Conservation (phyloP, 495 filamentous ascomycete genomes). For the Penicillium diatomitis region DNA sequence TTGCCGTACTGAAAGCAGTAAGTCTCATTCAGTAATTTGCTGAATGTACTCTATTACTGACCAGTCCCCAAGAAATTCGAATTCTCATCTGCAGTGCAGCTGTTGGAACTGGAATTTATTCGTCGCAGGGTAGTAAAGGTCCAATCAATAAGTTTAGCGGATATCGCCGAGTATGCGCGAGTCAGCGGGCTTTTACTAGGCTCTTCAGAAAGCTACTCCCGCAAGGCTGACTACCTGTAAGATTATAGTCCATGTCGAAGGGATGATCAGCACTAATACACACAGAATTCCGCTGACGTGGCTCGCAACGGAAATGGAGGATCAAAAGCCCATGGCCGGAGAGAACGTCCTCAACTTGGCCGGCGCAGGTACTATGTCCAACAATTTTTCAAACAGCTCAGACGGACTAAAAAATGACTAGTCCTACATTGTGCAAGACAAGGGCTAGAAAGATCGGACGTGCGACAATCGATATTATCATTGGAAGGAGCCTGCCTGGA, state of each 20-base stretch:
- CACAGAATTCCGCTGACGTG: neutral
- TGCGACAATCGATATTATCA: neutral
- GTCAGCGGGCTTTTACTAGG: too few relatives aligned
- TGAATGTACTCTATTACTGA: neutral
- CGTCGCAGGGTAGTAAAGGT: too few relatives aligned
- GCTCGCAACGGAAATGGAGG: neutral
- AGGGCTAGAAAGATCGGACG: neutral
- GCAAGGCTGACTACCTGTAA: too few relatives aligned
- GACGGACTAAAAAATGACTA: neutral
- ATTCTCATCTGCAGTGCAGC: constrained; percentile 51
- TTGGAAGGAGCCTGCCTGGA: neutral
- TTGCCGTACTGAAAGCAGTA: constrained; percentile 14
- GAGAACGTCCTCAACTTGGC: neutral
- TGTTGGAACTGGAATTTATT: constrained; percentile 15
- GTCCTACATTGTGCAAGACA: neutral
- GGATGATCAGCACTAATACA: neutral
- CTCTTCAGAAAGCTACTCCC: too few relatives aligned
- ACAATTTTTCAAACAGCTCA: too few relatives aligned
- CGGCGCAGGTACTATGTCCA: neutral
- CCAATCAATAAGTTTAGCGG: too few relatives aligned
- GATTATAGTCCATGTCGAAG: too few relatives aligned
- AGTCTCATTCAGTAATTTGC: neutral
- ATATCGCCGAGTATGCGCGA: too few relatives aligned
- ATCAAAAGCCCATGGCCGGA: too few relatives aligned
- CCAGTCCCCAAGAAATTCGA: constrained; percentile 40